phyloP scores from a whole-genome alignment of 805 yeast genomes.

The Pichia thaimueangensis region DNA sequence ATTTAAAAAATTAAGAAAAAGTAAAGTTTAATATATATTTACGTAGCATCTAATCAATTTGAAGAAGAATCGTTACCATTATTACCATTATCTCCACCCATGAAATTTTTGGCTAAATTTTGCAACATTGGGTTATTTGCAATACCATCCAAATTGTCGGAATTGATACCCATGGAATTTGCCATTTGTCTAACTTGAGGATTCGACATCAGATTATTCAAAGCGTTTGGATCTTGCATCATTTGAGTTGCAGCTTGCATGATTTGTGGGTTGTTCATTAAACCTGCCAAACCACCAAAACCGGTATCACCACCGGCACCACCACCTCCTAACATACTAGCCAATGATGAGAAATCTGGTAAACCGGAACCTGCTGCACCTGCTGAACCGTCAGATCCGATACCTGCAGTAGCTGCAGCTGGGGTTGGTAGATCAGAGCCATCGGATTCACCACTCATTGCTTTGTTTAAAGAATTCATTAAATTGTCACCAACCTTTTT shows the following conservation, averaged over 20 bases:
- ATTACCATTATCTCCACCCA: conserved; percentile 40
- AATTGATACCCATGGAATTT: conserved; percentile 62
- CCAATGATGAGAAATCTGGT: conserved; percentile 65
- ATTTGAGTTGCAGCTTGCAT: conserved; percentile 83
- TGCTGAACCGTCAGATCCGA: conserved; percentile 22
- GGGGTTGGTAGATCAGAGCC: conserved; percentile 19
- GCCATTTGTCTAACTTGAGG: conserved; percentile 93
- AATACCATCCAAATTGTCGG: conserved; percentile 52
- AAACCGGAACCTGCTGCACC: conserved; percentile 35
- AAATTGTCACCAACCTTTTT: conserved; percentile 75
- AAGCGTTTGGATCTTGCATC: conserved; percentile 81
- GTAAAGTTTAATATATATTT: no score
- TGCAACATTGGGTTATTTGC: conserved; percentile 77
- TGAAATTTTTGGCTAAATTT: conserved; percentile 64
- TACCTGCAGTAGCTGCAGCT: conserved; percentile 23
- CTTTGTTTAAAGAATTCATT: conserved; percentile 34
- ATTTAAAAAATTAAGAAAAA: background rate
- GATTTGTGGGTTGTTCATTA: conserved; percentile 73
- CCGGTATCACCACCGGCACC: conserved; percentile 72
- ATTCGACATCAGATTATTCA: conserved; percentile 70
- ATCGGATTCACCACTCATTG: conserved; percentile 18
- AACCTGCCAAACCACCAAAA: conserved; percentile 64
- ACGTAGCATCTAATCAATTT: no score
- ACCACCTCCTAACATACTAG: conserved; percentile 54
- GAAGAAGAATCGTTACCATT: conserved; percentile 3